Evolutionary conservation across 108 stramenopile species (phyloP).

Genomic region (Cyclostephanos invisitatus): DNA sequence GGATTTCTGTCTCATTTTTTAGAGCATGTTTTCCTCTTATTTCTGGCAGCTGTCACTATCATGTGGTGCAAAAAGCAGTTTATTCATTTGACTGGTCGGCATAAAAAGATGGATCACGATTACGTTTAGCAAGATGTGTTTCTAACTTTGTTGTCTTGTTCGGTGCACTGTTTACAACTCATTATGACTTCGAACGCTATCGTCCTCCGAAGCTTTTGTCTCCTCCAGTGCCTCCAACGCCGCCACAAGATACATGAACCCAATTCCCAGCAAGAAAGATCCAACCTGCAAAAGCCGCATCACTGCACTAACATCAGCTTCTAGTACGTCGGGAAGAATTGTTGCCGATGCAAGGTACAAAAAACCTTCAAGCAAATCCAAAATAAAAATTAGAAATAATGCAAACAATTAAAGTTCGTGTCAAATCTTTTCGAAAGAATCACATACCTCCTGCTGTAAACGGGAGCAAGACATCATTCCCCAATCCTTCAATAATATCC

Average conservation of each 20-base stretch:
- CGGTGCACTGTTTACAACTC: slow-evolving; percentile 16
- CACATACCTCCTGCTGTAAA: slow-evolving; percentile 74
- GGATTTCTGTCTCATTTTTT: slow-evolving; percentile 12
- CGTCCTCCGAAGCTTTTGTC: slow-evolving; percentile 17
- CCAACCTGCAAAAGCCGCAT: slow-evolving; percentile 59
- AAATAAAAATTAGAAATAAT: too few relatives aligned
- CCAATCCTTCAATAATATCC: slow-evolving; percentile 43
- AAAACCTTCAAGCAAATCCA: slow-evolving; percentile 52
- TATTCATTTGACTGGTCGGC: slow-evolving; percentile 35
- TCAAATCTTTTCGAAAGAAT: background rate
- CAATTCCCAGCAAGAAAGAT: slow-evolving; percentile 68
- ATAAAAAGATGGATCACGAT: slow-evolving; percentile 46
- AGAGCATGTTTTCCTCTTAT: slow-evolving; percentile 25
- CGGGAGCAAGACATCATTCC: slow-evolving; percentile 55
- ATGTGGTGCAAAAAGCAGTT: slow-evolving; percentile 33
- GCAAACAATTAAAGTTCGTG: too few relatives aligned
- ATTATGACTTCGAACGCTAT: slow-evolving; percentile 41
- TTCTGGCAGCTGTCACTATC: slow-evolving; percentile 9
- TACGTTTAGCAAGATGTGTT: slow-evolving; percentile 9
- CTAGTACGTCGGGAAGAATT: slow-evolving; percentile 78
- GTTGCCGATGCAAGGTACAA: slow-evolving; percentile 80
- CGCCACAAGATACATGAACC: slow-evolving; percentile 73
- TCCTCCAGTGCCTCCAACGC: slow-evolving; percentile 60
- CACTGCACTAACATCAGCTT: slow-evolving; percentile 41
- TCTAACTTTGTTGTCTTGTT: background rate